These are phyloP conservation scores for Allomyces macrogynus DNA, from an alignment of 192 early-diverging fungal species.

Conservation along the genomic window DNA sequence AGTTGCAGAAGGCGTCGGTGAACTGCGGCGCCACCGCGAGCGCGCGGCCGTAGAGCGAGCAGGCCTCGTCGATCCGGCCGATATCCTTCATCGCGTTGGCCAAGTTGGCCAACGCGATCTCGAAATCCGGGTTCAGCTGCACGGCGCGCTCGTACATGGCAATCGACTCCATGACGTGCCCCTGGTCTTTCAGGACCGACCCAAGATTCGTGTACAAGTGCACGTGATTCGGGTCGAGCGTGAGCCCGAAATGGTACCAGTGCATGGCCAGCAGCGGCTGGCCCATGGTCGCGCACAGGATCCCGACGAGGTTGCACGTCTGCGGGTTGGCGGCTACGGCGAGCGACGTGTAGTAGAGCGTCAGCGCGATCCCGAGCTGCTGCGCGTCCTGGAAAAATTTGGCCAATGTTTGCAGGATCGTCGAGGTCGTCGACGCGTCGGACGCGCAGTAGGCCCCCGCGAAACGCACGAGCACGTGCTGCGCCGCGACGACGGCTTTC, in stretches of 20 bases:
- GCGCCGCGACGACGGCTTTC: too few species aligned
- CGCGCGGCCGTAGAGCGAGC: constrained; percentile 65
- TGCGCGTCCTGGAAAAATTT: constrained; percentile 69
- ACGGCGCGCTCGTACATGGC: constrained; percentile 78
- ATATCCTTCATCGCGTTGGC: constrained; percentile 86
- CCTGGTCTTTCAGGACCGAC: constrained; percentile 73
- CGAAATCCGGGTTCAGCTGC: constrained; percentile 63
- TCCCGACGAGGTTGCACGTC: constrained; percentile 80
- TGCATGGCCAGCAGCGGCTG: constrained; percentile 48
- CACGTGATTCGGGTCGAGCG: constrained; percentile 58
- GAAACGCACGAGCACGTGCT: too few species aligned
- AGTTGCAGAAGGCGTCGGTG: constrained; percentile 77
- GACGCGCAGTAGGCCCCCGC: background rate
- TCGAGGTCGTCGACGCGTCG: constrained; percentile 26
- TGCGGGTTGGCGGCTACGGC: constrained; percentile 62
- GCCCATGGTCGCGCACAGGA: constrained; percentile 47
- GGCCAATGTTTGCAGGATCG: constrained; percentile 60
- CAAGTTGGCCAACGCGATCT: constrained; percentile 79
- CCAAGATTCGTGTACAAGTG: constrained; percentile 93
- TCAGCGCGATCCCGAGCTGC: constrained; percentile 45
- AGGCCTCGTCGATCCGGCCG: constrained; percentile 70
- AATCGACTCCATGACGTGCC: constrained; percentile 62
- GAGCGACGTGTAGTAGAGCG: constrained; percentile 67
- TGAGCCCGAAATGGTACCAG: constrained; percentile 73
- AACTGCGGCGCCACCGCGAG: constrained; percentile 71